Base-by-base conservation (phyloP, 306 rosid species). In the Ceratonia siliqua region DNA sequence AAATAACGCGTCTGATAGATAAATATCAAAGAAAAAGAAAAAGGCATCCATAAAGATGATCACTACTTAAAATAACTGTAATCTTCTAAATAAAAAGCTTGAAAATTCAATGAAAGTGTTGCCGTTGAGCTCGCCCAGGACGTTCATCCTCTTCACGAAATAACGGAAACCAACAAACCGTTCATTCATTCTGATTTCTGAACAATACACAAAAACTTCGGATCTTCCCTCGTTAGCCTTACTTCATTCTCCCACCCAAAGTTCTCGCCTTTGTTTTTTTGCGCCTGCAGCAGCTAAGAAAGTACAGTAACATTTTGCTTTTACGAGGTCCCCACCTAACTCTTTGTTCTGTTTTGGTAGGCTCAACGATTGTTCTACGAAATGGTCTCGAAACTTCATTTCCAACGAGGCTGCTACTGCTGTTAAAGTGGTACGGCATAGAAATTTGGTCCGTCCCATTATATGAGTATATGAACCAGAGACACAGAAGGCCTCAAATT, bases 221-320 rank as follows among this genome's bases (percentile, higher is more conserved):
- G 82, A 79, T 79, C 83, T 62, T 71, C 38, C 25, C 52, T 70
- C 63, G 22, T 35, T 49, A 21, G 30, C 39, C 21, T 53, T 32
- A 4, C 39, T 64, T 21, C 36, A 35, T 5, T 59, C 27, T 8
- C 72, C 30, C 18, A 36, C 24, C 27, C 35, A 5, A 13, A 36
- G 33, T 50, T 14, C 39, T 1, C 66, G 55, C 5, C 2, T n/a
- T 10, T 11, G 10, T 11, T 42, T 1, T 11, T 42, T 5, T 48
- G 46, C 67, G 46, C 20, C 20, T 50, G 62, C 20, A 12, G 49
- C n/a, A 10, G 21, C 32, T 8, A 27, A 8, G 6, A 22, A 57
- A 54, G 36, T 4, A 22, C 48, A 54, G 36, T 4, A 39, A 63
- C 49, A 53, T 17, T 36, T 11, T 5, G 1, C 67, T n/a, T 17